phyloP scores from a whole-genome alignment of 2,329 filamentous ascomycete genomes.

The Chaetothyriales sp. region DNA sequence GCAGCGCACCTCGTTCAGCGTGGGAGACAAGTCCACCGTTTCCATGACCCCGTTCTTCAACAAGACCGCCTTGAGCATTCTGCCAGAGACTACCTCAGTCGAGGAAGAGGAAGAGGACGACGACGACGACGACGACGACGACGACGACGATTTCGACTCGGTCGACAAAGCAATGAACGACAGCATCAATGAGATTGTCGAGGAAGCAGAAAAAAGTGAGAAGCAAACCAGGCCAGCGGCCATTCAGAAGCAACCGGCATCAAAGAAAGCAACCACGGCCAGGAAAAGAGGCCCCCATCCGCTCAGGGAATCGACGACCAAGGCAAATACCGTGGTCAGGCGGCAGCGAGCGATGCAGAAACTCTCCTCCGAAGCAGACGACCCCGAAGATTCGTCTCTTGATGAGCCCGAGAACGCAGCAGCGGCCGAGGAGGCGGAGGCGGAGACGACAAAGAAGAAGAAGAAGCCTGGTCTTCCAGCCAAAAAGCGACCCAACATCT shows the following conservation, averaged over 20 bases:
- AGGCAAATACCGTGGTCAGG: slow-evolving; percentile 21
- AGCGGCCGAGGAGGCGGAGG: slow-evolving; percentile 5
- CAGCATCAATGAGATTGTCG: slow-evolving; percentile 6
- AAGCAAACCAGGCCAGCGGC: slow-evolving; percentile 6
- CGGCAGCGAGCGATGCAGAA: slow-evolving; percentile 15
- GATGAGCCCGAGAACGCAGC: slow-evolving; percentile 6
- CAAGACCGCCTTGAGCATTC: slow-evolving; percentile 45
- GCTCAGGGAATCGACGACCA: slow-evolving; percentile 28
- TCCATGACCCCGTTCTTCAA: slow-evolving; percentile 91
- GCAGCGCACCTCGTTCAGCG: slow-evolving; percentile 41
- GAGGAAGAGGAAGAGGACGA: slow-evolving; percentile 18
- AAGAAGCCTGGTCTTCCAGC: slow-evolving; percentile 54
- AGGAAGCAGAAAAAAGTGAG: slow-evolving; percentile 5
- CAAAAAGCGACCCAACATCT: slow-evolving; percentile 43
- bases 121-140: slow-evolving; percentile 15
- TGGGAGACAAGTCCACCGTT: slow-evolving; percentile 80
- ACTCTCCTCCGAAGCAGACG: slow-evolving; percentile 18
- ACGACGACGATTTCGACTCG: slow-evolving; percentile 6
- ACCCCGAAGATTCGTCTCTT: slow-evolving; percentile 3
- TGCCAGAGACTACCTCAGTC: slow-evolving; percentile 28
- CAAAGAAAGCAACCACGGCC: slow-evolving; percentile 2
- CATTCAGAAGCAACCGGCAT: not conserved
- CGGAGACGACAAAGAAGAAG: slow-evolving; percentile 33
- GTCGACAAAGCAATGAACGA: slow-evolving; percentile 2
- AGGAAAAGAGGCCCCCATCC: slow-evolving; percentile 4